Base-by-base conservation (phyloP, 2,329 filamentous ascomycete species). In the Neoarthrinium moseri region DNA sequence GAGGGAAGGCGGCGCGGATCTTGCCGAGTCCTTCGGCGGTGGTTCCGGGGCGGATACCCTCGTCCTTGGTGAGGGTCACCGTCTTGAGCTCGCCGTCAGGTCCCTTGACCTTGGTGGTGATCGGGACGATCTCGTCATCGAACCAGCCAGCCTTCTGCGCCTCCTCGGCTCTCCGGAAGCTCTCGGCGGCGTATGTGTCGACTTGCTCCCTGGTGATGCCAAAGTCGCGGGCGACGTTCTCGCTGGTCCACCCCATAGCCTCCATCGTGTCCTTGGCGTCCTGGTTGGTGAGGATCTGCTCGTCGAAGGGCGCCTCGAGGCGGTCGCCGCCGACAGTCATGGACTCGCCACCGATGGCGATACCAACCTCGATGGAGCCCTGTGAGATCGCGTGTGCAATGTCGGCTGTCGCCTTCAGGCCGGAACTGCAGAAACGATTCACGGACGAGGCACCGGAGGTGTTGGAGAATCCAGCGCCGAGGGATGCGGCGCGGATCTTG, bases 381-480 rank as follows among this genome's bases (percentile, higher is more conserved):
- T 75, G 72, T 48, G 77, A 67, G 67, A 99, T 96, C 65, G 91
- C 81, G 71, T 94, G 86, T 41, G 94, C 91, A 56, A 99, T 95
- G 63, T 96, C 91, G 69, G 95, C 91, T 5, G 91, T 89, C 47
- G 94, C 91, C 72, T 96, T 95, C 55, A 99, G 84, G 27, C 94
- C 94, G 0, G 91, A 96, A 29, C 90, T 95, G 79, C 94, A 99
- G 84, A 99, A 97, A 51, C 94, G 87, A 78, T 97, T 97, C 48
- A 95, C 78, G 34, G 87, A 85, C 34, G 81, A 91, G 53, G 87
- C 89, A 54, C 83, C 81, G 39, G 89, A 80, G 6, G 92, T 96
- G 74, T 94, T 91, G 56, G 94, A 91, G 75, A 94, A 95, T 57
- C 94, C 94, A 47, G 94, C 94, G 38, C 90, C 89, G 51, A 97